Evolutionary conservation across 2,329 filamentous ascomycete species (phyloP).

Genomic region (Apiospora rasikravindrae): DNA sequence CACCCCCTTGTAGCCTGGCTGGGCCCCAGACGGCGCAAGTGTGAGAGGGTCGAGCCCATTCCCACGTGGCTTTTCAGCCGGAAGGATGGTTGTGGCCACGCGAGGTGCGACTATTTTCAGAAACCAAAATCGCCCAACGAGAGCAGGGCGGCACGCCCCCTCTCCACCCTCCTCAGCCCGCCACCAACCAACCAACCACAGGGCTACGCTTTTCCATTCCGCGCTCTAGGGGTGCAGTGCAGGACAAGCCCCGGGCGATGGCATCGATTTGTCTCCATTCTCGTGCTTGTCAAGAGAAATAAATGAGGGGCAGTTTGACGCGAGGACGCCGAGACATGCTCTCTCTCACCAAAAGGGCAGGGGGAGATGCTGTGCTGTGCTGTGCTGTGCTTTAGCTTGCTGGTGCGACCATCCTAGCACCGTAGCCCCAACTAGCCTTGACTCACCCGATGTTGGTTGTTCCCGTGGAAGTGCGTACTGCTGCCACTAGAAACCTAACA

Average conservation of each 20-base stretch:
- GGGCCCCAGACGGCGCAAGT: not conserved
- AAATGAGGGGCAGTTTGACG: not conserved
- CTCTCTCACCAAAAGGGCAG: not conserved
- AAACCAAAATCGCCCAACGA: not conserved
- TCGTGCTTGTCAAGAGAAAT: not conserved
- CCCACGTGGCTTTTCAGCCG: slow-evolving; percentile 16
- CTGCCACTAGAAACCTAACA: not conserved
- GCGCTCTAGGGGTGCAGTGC: not conserved
- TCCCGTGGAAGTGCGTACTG: not conserved
- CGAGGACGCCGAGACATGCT: not conserved
- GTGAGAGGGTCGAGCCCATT: not conserved
- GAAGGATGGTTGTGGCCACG: slow-evolving; percentile 1
- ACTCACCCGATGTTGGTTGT: not conserved
- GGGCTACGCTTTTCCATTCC: not conserved
- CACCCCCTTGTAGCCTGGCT: not conserved
- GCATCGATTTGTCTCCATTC: slow-evolving; percentile 8
- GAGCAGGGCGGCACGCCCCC: not conserved
- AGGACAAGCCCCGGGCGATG: not conserved
- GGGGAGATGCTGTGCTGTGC: too few relatives aligned
- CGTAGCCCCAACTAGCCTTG: not conserved
- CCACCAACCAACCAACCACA: not conserved
- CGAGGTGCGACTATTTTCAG: slow-evolving; percentile 10
- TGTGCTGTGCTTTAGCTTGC: not conserved
- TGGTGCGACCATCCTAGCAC: not conserved
- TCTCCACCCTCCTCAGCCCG: not conserved